Evolutionary conservation across 306 rosid species (phyloP), one percentile per base, ranked within the genome.

Genomic region (Casuarina equisetifolia): DNA sequence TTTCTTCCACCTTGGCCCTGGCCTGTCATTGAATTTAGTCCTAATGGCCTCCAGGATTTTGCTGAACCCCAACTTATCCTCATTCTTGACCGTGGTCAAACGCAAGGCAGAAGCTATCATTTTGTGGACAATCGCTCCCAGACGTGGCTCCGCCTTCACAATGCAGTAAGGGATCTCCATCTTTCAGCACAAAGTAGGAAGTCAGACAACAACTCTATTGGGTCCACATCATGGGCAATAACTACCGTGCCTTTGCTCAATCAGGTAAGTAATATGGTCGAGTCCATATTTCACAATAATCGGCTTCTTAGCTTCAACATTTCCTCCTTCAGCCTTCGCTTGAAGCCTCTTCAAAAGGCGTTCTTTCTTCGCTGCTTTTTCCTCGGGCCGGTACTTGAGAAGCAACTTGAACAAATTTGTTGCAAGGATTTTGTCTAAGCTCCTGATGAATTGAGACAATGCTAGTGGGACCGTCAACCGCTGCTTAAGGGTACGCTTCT

Each of bases 11-110:
- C 87, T 74, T 88, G 71, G 93, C 88, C 74, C 57, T 90, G 71
- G 97, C 97, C 80, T 88, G 91, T 90, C 95, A 2, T 90, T 92
- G 86, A 92, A 92, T 83, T 92, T 92, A 0, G 97, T 95, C 97
- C 90, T 90, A 36, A 92, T 90, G 25, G 97, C 97, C 84, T 92
- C 94, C 0, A 92, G 68, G 69, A 90, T 84, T 72, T 84, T 90
- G 57, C 90, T 85, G 86, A 92, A 90, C 77, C 90, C 95, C 80
- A 90, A 3, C 68, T 90, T 92, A 68, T 92, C 97, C 80, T 92
- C 97, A 39, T 90, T 92, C 95, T 87, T 90, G 16, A 92, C 93
- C 0, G 93, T 90, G 2, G 95, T 92, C 95, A 92, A 74, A 66
- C 91, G 90, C 89, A 92, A 80, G 54, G 79, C 93, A 0, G 91